These are phyloP conservation scores for Hypoxylon sp. DNA, from an alignment of 2,329 filamentous ascomycete species.

Conservation along the genomic window DNA sequence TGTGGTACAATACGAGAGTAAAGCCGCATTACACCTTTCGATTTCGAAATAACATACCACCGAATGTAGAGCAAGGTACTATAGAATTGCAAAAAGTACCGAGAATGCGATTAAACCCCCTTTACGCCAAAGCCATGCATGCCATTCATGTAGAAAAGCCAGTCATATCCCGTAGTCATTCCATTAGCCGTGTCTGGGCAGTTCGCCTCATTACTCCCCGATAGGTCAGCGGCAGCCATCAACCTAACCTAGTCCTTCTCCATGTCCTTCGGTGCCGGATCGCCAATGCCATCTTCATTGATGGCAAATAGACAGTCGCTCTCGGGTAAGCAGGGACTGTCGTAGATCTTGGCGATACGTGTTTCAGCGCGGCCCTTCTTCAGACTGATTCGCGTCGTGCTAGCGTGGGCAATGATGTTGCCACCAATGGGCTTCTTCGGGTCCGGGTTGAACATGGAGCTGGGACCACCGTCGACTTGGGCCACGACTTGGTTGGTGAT, in stretches of 20 bases:
- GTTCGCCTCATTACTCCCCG: constrained; percentile 1
- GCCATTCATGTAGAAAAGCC: constrained; percentile 31
- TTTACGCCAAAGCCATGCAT: constrained; percentile 49
- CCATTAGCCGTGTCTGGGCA: constrained; percentile 16
- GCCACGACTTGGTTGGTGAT: constrained; percentile 99
- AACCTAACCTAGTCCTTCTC: constrained; percentile 72
- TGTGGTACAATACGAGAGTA: constrained; percentile 5
- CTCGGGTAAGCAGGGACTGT: constrained; percentile 96
- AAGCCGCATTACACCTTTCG: constrained; percentile 20
- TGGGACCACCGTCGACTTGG: constrained; percentile 96
- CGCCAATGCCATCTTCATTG: constrained; percentile 95
- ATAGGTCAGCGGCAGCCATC: constrained; percentile 14
- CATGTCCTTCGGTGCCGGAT: constrained; percentile 94
- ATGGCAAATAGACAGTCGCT: constrained; percentile 98
- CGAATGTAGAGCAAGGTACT: constrained; percentile 23
- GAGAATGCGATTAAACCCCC: constrained; percentile 24
- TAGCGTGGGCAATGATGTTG: constrained; percentile 98
- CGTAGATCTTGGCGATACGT: constrained; percentile 98
- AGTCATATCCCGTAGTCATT: constrained; percentile 43
- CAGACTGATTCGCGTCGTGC: constrained; percentile 91
- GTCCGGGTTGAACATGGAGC: constrained; percentile 98
- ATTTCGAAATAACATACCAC: constrained; percentile 12
- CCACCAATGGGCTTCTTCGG: constrained; percentile 99
- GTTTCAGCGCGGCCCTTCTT: constrained; percentile 98
- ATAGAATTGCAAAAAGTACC: constrained; percentile 14